These are phyloP conservation scores for Wallacemonas sp. DNA, from an alignment of 208 protist species.

Conservation along the genomic window DNA sequence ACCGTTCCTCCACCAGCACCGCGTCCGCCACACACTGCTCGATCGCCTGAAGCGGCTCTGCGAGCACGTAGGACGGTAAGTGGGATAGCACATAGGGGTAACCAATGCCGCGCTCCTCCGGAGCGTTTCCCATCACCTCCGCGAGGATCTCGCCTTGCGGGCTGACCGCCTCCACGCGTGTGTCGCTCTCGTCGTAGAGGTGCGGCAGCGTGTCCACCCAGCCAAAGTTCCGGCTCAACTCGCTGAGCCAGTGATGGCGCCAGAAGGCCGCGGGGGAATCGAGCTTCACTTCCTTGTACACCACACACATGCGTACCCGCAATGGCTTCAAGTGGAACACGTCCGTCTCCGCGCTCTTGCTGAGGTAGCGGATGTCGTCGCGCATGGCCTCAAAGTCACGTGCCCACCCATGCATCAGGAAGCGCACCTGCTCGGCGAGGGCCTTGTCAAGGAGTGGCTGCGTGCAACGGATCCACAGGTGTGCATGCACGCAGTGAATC, in stretches of 20 bases:
- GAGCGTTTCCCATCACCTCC: not conserved
- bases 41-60: constrained; percentile 74
- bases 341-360: constrained; percentile 54
- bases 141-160: not conserved
- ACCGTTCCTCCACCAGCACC: constrained; percentile 74
- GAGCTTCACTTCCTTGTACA: constrained; percentile 77
- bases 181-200: constrained; percentile 58
- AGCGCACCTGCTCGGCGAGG: constrained; percentile 62
- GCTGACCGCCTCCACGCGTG: constrained; percentile 21
- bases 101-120: constrained; percentile 13
- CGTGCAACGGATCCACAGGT: constrained; percentile 66
- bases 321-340: constrained; percentile 80
- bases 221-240: constrained; percentile 70
- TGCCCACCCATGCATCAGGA: constrained; percentile 76
- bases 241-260: constrained; percentile 76
- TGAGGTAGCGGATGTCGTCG: constrained; percentile 62
- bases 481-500: constrained; percentile 54
- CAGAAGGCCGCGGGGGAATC: constrained; percentile 57
- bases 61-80: constrained; percentile 41
- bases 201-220: constrained; percentile 76
- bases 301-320: constrained; percentile 79
- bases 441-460: constrained; percentile 77
- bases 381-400: constrained; percentile 84
- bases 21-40: constrained; percentile 78
- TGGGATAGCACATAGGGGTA: constrained; percentile 64